Percentiles rank a stretch among this genome's conserved stretches.
Conservation (phyloP, 2,329 filamentous ascomycete genomes). For the Myriosclerotinia curreyana region DNA sequence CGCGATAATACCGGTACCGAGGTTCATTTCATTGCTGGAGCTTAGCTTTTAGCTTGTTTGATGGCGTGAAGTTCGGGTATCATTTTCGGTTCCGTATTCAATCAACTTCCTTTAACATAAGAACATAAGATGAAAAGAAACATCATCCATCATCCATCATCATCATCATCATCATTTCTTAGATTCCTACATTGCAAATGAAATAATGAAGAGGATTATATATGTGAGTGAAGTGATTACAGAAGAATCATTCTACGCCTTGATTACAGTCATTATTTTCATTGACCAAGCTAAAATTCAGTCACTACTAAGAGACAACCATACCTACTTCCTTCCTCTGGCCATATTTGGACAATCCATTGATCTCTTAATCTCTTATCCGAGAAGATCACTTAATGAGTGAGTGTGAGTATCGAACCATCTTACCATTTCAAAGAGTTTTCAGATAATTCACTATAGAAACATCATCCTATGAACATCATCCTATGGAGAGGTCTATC, state of each 20-base stretch:
- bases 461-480: neutral
- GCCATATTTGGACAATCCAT: neutral
- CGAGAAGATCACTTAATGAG: too few relatives aligned
- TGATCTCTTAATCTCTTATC: neutral
- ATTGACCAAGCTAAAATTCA: neutral
- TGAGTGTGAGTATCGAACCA: neutral
- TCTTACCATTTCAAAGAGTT: neutral
- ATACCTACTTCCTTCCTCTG: neutral
- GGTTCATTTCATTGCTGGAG: too few relatives aligned
- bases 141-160: neutral
- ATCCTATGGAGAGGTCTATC: neutral
- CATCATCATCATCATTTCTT: neutral
- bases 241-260: neutral
- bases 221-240: neutral
- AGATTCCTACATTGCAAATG: neutral
- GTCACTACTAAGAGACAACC: neutral
- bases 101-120: neutral
- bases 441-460: neutral
- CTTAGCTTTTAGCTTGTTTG: neutral
- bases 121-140: neutral
- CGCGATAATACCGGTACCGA: conserved; percentile 18
- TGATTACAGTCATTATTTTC: neutral
- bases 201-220: neutral
- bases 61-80: neutral
- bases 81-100: neutral